Percentiles rank a stretch among this genome's conserved stretches.
Evolutionary conservation across 257 asterid species (phyloP).

Genomic region (Capsicum chinense): DNA sequence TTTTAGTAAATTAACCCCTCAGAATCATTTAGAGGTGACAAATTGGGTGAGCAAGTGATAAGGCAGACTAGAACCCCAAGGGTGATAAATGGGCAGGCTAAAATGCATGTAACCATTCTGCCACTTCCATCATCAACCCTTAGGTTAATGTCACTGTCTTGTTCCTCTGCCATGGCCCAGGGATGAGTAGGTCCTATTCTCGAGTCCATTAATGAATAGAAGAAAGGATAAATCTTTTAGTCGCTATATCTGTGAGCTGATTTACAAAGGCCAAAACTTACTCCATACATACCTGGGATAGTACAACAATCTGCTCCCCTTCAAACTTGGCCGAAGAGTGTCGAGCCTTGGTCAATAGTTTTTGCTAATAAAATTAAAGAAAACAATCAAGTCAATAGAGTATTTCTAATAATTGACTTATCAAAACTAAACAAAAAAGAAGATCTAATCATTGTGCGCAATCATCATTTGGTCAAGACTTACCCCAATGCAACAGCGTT

Average conservation of each 20-base stretch:
- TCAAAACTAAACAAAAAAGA: slow-evolving; percentile 4
- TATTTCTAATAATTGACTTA: slow-evolving; percentile 20
- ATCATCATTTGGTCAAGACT: background rate
- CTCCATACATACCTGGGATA: slow-evolving; percentile 74
- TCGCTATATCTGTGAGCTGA: background rate
- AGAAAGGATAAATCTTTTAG: background rate
- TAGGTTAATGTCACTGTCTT: background rate
- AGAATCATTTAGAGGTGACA: slow-evolving; percentile 5
- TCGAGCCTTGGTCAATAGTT: slow-evolving; percentile 81
- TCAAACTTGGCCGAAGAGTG: slow-evolving; percentile 83
- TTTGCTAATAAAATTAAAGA: slow-evolving; percentile 58
- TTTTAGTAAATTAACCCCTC: slow-evolving; percentile 8
- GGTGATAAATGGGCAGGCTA: slow-evolving; percentile 16
- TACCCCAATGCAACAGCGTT: slow-evolving; percentile 89
- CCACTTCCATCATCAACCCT: slow-evolving; percentile 13
- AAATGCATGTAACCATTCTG: background rate
- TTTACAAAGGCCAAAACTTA: slow-evolving; percentile 26
- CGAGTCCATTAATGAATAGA: background rate
- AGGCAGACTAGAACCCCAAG: background rate
- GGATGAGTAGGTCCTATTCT: background rate
- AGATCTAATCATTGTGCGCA: background rate
- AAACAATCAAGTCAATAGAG: slow-evolving; percentile 32
- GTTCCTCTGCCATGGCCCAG: background rate
- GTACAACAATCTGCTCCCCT: slow-evolving; percentile 85
- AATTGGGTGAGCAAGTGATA: slow-evolving; percentile 23